Percentiles rank a stretch among this genome's conserved stretches.
Evolutionary conservation across 2,329 filamentous ascomycete genomes (phyloP).

Genomic region (Pseudogymnoascus sp.): DNA sequence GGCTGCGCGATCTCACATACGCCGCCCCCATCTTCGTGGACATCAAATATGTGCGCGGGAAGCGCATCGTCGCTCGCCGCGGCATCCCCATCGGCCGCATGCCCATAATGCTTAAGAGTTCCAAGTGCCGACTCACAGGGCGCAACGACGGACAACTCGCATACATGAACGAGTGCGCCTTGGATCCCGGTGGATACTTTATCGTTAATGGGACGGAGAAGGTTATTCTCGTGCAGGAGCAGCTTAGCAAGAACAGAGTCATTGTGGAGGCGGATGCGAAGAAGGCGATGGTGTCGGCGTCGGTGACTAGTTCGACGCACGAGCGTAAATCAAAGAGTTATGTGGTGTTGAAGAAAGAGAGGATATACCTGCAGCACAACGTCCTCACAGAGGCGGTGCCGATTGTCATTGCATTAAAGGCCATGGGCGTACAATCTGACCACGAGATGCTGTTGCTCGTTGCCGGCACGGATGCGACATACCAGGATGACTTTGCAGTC

Average conservation of each 20-base stretch:
- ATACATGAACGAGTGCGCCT: conserved; percentile 83
- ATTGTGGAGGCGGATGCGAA: conserved; percentile 91
- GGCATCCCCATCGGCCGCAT: conserved; percentile 80
- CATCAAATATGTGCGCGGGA: conserved; percentile 79
- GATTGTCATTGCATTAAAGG: conserved; percentile 86
- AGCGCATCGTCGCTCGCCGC: conserved; percentile 63
- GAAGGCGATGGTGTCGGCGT: conserved; percentile 89
- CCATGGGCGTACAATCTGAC: conserved; percentile 86
- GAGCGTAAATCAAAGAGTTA: conserved; percentile 98
- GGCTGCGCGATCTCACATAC: conserved; percentile 95
- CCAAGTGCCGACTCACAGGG: conserved; percentile 77
- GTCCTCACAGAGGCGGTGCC: conserved; percentile 90
- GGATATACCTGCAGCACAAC: conserved; percentile 85
- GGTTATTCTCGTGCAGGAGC: conserved; percentile 96
- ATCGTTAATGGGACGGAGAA: conserved; percentile 97
- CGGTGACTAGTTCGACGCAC: conserved; percentile 94
- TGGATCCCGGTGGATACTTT: conserved; percentile 96
- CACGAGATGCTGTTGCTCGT: conserved; percentile 91
- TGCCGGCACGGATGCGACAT: conserved; percentile 74
- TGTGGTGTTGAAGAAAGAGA: conserved; percentile 86
- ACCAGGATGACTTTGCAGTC: conserved; percentile 90
- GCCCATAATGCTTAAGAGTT: conserved; percentile 95
- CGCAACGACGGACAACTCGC: conserved; percentile 87
- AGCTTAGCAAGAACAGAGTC: conserved; percentile 97
- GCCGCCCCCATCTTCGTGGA: conserved; percentile 90